Conservation (phyloP, 345 rosid species). For the Adansonia digitata region DNA sequence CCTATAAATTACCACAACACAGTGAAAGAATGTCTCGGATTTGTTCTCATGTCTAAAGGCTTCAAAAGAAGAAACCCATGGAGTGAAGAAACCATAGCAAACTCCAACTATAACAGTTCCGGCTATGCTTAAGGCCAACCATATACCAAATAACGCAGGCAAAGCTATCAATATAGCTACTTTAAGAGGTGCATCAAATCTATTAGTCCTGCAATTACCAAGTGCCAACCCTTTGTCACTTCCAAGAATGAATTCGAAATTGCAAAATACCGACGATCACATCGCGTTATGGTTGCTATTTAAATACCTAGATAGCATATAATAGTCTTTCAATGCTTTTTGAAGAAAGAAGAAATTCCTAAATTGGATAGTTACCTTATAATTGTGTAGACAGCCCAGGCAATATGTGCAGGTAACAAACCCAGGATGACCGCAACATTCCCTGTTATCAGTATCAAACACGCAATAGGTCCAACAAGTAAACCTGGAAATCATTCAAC, state of each 20-base stretch:
- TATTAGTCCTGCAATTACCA: slow-evolving; percentile 60
- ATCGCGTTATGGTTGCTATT: too few relatives aligned
- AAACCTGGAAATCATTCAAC: slow-evolving; percentile 44
- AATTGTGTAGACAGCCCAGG: slow-evolving; percentile 59
- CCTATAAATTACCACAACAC: slow-evolving; percentile 47
- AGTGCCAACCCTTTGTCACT: too few relatives aligned
- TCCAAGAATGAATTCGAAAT: too few relatives aligned
- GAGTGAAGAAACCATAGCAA: slow-evolving; percentile 81
- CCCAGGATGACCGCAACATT: slow-evolving; percentile 69
- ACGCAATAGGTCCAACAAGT: slow-evolving; percentile 74
- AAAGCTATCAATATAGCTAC: slow-evolving; percentile 48
- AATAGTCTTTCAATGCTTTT: not conserved
- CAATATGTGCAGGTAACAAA: slow-evolving; percentile 63
- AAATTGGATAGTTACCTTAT: slow-evolving; percentile 34
- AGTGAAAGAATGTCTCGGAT: slow-evolving; percentile 58
- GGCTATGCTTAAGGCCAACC: slow-evolving; percentile 69
- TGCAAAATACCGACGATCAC: too few relatives aligned
- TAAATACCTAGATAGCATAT: too few relatives aligned
- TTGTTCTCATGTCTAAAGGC: slow-evolving; percentile 64
- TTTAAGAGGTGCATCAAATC: slow-evolving; percentile 58
- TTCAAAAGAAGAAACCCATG: slow-evolving; percentile 80
- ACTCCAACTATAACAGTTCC: slow-evolving; percentile 59
- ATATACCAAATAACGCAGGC: slow-evolving; percentile 65
- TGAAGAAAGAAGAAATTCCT: not conserved
- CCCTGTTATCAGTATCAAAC: slow-evolving; percentile 53